Base-by-base conservation (phyloP, 1,284 basidiomycete species). In the Polyporus tsugae region DNA sequence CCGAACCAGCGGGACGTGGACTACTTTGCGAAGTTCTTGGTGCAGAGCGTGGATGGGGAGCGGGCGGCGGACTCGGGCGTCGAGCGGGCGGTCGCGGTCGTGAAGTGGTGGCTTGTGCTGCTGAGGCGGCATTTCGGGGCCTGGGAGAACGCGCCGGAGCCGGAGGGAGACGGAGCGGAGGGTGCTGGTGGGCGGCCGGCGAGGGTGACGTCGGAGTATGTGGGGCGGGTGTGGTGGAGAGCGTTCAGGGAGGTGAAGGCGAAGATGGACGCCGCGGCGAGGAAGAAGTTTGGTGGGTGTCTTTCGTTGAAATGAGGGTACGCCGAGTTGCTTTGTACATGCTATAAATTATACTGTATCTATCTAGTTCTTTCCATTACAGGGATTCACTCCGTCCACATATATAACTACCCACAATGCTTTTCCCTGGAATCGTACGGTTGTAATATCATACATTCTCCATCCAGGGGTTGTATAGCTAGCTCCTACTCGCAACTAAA, bases 61-160 rank as follows among this genome's bases (percentile, higher is more conserved):
- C 73, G 76, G 62, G 84, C 83, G 65, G 85, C 86, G 4, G 87
- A 93, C 73, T 84, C 83, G 17, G 91, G 92, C 0, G 78, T 93
- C 57, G 90, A 92, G 78, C 87, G 86, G 70, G 91, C 89, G 44
- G 78, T 91, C 3, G 86, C 85, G 36, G 86, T 94, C 29, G 82
- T 95, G 82, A 89, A 86, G 75, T 95, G 92, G 89, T 95, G 95
- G 94, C 76, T 89, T 62, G 84, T 93, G 41, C 74, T 93, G 39
- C 74, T 93, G 74, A 82, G 88, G 74, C 80, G 88, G 65, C 77
- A 84, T 71, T 92, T 87, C 84, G 85, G 82, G 15, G 77, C 80
- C 3, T 86, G 84, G 70, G 90, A 91, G 75, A 71, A 80, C 63
- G 78, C 79, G 44, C 82, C 83, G 55, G 81, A 82, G 60, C 75